Evolutionary conservation across 1,284 basidiomycete species (phyloP), one percentile per base, ranked within the genome.

Genomic region (Austroboletus rostrupii): DNA sequence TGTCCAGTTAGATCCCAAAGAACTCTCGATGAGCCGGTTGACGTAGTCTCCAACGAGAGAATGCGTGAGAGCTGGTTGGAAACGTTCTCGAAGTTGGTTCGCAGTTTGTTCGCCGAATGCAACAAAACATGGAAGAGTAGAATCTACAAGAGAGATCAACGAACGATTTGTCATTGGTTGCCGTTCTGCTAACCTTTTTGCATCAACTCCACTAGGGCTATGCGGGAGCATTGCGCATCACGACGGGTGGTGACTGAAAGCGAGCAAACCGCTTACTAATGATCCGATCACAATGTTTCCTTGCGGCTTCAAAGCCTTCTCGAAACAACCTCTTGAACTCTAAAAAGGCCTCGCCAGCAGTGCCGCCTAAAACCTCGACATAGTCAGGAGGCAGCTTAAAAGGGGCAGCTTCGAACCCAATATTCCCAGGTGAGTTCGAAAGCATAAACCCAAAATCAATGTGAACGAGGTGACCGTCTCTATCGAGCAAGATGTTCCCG

Each of bases 371-470:
- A 37, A 99, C 91, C 61, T 99, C 96, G 45, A 99, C 82, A 70
- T 99, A 99, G 69, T 99, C 96, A 16, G 83, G 74, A 7, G 94
- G 87, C 26, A 99, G 74, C 70, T 99, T 99, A 79, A 99, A 99
- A 2, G 97, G 97, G 5, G 97, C 95, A 13, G 95, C 96, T 72
- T 99, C 97, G 66, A 99, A 99, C 21, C 96, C 92, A 57, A 99
- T 90, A 64, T 95, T 97, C 13, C 96, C 96, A 0, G 97, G 97
- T 6, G 93, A 94, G 68, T 97, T 97, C 35, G 88, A 91, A 46
- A 99, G 80, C 80, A 99, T 97, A 74, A 99, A 99, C 0, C 97
- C 97, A 68, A 99, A 99, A 70, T 99, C 97, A 58, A 98, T 98
- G 69, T 98, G 92, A 52, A 96, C 84, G 16, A 96, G 74, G 61